Conservation (phyloP, 306 rosid genomes). For the Inga leiocalycina region DNA sequence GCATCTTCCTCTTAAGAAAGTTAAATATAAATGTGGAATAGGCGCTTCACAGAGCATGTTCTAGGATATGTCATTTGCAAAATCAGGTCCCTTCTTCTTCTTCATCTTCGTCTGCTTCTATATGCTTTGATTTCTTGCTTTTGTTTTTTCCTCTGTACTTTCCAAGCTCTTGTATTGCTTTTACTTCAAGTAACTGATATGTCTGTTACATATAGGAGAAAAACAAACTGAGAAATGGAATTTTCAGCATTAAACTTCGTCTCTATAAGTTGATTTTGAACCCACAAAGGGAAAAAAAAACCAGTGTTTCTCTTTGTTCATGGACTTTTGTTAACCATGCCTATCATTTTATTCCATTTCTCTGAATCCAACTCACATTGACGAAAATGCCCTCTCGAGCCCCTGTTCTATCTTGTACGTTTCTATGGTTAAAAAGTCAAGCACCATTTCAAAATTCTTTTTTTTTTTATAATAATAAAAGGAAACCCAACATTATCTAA, state of each 20-base stretch:
- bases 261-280: neutral
- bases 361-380: neutral
- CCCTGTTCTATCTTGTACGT: neutral
- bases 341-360: neutral
- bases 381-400: neutral
- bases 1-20: neutral
- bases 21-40: neutral
- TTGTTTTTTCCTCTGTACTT: neutral
- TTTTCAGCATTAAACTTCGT: neutral
- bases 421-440: neutral
- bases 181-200: neutral
- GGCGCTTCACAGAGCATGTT: neutral
- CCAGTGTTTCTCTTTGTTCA: neutral
- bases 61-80: neutral
- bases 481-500: too few species aligned
- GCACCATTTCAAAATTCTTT: too few species aligned
- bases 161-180: neutral
- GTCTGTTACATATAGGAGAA: neutral
- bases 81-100: neutral
- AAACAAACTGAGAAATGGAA: neutral
- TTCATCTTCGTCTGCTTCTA: neutral
- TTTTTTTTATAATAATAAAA: too few species aligned
- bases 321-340: neutral
- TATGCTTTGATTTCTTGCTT: neutral
- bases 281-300: neutral